Evolutionary conservation across 2,329 filamentous ascomycete genomes (phyloP), one percentile per base, ranked within the genome.

Genomic region (Endoconidiophora polonica): DNA sequence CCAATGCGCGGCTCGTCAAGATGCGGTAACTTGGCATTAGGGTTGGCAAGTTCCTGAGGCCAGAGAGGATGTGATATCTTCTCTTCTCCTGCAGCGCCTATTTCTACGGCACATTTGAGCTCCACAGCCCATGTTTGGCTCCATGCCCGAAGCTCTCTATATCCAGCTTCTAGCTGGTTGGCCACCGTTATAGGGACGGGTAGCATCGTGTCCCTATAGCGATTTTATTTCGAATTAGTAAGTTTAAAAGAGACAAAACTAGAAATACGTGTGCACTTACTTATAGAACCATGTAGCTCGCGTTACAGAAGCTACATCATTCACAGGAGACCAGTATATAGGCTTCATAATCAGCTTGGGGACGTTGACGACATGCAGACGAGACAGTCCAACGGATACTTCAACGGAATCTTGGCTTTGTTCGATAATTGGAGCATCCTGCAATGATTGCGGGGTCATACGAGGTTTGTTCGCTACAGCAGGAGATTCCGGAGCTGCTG

Each of bases 201-300:
- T 52, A 85, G 69, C 87, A 96, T 94, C 1, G 83, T 90, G 60
- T 95, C 88, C 55, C 72, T 71, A 45, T 26, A 9, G 4, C 16
- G 2, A 9, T 37, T 26, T n/a, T 9, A 20, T 24, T 44, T 41
- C 48, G 36, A 24, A 39, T 6, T 6, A 18, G n/a, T 16, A 20
- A 9, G 20, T n/a, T 4, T 22, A 29, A 7, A 12, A 4, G 12
- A 24, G 10, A n/a, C 7, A 45, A 24, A 24, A 9, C 1, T 18
- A 4, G n/a, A 3, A 41, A 10, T 16, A 16, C 20, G 7, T 14
- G 4, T 24, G 37, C 3, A 55, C 62, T 52, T 60, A 73, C 66
- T 83, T 83, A 64, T 96, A 96, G 62, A 98, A 98, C 91, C 91
- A 98, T 0, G 90, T 96, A 1, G 84, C 87, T 56, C 91, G 74